Evolutionary conservation across 2,329 filamentous ascomycete species (phyloP).

Genomic region (Rhinocladiella mackenziei): DNA sequence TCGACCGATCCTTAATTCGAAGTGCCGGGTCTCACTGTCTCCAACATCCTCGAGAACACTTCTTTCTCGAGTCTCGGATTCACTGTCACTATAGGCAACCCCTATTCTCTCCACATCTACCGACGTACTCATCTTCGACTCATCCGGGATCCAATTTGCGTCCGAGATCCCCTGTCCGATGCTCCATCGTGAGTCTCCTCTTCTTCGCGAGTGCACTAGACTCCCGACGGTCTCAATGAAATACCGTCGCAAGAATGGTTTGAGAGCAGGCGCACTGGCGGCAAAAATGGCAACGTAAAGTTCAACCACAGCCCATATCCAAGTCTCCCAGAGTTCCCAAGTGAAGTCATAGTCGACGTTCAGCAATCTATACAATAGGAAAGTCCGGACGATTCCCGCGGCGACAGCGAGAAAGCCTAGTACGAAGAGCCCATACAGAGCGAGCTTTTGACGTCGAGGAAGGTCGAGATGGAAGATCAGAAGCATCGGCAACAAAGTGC

Average conservation of each 20-base stretch:
- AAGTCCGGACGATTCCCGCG: conserved; percentile 24
- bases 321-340: conserved; percentile 26
- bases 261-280: conserved; percentile 32
- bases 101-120: conserved; percentile 9
- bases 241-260: conserved; percentile 29
- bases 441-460: conserved; percentile 24
- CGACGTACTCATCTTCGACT: neutral
- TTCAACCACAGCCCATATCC: conserved; percentile 34
- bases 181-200: neutral
- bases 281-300: conserved; percentile 32
- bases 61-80: conserved; percentile 6
- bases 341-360: conserved; percentile 28
- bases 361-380: conserved; percentile 23
- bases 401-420: conserved; percentile 27
- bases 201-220: conserved; percentile 7
- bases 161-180: neutral
- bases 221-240: conserved; percentile 20
- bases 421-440: conserved; percentile 26
- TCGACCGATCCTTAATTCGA: conserved; percentile 58
- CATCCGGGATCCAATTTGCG: neutral
- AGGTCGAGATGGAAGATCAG: conserved; percentile 25
- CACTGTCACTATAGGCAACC: neutral
- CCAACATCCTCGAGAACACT: conserved; percentile 33
- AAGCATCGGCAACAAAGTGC: conserved; percentile 25
- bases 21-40: conserved; percentile 67